These are phyloP conservation scores for Coniochaeta sp. DNA, from an alignment of 2,329 filamentous ascomycete species.

Conservation along the genomic window DNA sequence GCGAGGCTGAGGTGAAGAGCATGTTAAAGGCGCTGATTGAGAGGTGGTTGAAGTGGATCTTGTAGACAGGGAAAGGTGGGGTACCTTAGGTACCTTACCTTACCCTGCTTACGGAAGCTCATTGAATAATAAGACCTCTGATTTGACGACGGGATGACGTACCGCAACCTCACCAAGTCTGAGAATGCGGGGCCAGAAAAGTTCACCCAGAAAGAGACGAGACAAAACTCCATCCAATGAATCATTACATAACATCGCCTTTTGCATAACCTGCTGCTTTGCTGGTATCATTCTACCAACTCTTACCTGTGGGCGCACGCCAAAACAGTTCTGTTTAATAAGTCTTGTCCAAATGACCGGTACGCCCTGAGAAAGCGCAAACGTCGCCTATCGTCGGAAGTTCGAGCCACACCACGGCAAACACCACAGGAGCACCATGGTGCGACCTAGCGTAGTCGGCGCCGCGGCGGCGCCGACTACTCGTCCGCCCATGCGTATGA, in stretches of 20 bases:
- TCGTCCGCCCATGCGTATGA: constrained; percentile 8
- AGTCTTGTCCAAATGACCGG: neutral
- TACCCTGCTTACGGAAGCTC: too few relatives aligned
- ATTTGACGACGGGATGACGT: constrained; percentile 1
- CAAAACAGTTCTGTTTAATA: neutral
- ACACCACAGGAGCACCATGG: constrained; percentile 9
- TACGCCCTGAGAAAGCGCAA: neutral
- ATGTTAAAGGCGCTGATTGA: too few relatives aligned
- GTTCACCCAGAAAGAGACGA: neutral
- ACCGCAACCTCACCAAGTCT: neutral
- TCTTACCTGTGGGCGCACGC: too few relatives aligned
- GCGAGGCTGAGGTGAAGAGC: too few relatives aligned
- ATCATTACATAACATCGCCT: neutral
- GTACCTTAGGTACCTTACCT: too few relatives aligned
- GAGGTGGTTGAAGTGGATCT: too few relatives aligned
- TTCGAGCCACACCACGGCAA: neutral
- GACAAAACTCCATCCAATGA: neutral
- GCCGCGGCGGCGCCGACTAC: constrained; percentile 7
- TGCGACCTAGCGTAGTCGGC: constrained; percentile 9
- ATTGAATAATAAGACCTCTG: neutral
- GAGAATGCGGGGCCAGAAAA: neutral
- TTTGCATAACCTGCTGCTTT: neutral
- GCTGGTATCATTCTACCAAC: too few relatives aligned
- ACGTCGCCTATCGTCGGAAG: neutral
- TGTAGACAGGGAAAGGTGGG: too few relatives aligned